phyloP scores from a whole-genome alignment of 305 asterid species.

The Fraxinus velutina region DNA sequence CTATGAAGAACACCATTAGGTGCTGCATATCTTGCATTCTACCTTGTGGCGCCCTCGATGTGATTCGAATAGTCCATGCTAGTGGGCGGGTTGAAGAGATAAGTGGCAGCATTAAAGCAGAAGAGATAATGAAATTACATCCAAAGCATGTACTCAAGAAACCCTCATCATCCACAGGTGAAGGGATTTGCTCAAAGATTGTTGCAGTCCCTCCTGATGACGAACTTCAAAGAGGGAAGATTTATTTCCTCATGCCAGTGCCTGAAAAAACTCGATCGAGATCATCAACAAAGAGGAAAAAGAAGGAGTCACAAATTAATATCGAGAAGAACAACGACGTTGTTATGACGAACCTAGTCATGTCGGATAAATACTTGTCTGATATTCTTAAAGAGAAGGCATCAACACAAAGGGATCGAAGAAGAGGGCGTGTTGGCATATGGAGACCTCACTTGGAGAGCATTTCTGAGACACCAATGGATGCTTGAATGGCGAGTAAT shows the following conservation, averaged over 20 bases:
- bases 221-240: slow-evolving; percentile 78
- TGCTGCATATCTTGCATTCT: slow-evolving; percentile 99
- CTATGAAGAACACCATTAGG: slow-evolving; percentile 65
- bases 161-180: slow-evolving; percentile 52
- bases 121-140: slow-evolving; percentile 65
- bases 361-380: slow-evolving; percentile 35
- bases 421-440: slow-evolving; percentile 40
- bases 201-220: slow-evolving; percentile 74
- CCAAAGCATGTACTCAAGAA: slow-evolving; percentile 86
- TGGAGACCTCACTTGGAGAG: slow-evolving; percentile 53
- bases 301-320: slow-evolving; percentile 16
- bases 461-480: slow-evolving; percentile 38
- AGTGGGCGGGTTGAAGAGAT: slow-evolving; percentile 83
- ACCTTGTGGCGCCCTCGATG: slow-evolving; percentile 92
- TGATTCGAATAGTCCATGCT: slow-evolving; percentile 77
- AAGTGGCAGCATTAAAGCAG: slow-evolving; percentile 58
- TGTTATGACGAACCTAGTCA: not conserved
- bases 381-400: slow-evolving; percentile 43
- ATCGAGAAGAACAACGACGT: slow-evolving; percentile 1
- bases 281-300: slow-evolving; percentile 26
- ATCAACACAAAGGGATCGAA: slow-evolving; percentile 39
- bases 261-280: slow-evolving; percentile 21
- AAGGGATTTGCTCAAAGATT: slow-evolving; percentile 55
- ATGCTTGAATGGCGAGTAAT: slow-evolving; percentile 13
- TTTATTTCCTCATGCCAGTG: slow-evolving; percentile 65